Percentiles rank a stretch among this genome's conserved stretches.
phyloP scores from a whole-genome alignment of 108 stramenopile species.

The Skeletonema marinoi region DNA sequence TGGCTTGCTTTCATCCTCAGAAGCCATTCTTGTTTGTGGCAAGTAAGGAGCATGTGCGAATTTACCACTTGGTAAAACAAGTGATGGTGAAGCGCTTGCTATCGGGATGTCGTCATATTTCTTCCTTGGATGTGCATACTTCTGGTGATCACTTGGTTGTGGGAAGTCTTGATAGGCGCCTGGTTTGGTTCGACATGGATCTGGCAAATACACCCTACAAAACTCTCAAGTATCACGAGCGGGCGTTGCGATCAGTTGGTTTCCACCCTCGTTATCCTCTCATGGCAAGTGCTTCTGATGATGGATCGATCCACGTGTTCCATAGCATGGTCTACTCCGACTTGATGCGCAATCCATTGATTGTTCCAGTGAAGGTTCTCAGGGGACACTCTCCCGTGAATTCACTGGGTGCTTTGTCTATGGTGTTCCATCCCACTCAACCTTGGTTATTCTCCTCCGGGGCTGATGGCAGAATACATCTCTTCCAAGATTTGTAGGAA shows the following conservation, averaged over 20 bases:
- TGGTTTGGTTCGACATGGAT: slow-evolving; percentile 99
- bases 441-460: slow-evolving; percentile 99
- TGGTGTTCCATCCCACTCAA: slow-evolving; percentile 95
- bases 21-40: slow-evolving; percentile 99
- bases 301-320: slow-evolving; percentile 97
- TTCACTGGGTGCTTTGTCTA: slow-evolving; percentile 87
- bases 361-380: slow-evolving; percentile 98
- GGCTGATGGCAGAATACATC: slow-evolving; percentile 91
- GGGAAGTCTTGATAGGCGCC: slow-evolving; percentile 92
- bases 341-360: slow-evolving; percentile 93
- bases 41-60: slow-evolving; percentile 89
- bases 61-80: slow-evolving; percentile 97
- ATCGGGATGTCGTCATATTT: slow-evolving; percentile 96
- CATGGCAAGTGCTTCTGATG: slow-evolving; percentile 97
- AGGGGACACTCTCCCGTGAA: slow-evolving; percentile 83
- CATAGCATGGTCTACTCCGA: slow-evolving; percentile 98
- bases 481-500: slow-evolving; percentile 93
- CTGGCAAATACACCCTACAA: slow-evolving; percentile 93
- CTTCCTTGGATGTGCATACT: slow-evolving; percentile 93
- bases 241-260: slow-evolving; percentile 81
- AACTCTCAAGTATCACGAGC: slow-evolving; percentile 94
- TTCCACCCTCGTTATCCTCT: slow-evolving; percentile 93
- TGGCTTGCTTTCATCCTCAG: slow-evolving; percentile 93
- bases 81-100: slow-evolving; percentile 87
- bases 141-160: slow-evolving; percentile 96